Percentiles rank a stretch among this genome's conserved stretches.
Evolutionary conservation across 768 basidiomycete genomes (phyloP).

Genomic region (Agaricus blazei): DNA sequence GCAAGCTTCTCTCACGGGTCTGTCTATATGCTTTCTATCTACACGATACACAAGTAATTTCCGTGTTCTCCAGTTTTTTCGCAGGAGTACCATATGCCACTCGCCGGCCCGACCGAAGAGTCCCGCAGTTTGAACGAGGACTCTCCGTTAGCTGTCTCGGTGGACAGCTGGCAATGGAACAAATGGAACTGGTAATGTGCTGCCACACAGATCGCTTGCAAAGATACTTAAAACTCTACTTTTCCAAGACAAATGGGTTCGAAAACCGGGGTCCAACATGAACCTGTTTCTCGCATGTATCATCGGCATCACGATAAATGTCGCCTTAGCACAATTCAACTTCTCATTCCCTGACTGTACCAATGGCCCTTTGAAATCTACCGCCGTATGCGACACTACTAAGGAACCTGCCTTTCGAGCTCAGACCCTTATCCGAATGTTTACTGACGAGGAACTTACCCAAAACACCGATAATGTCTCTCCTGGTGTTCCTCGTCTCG

Average conservation of each 20-base stretch:
- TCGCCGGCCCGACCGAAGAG: no score
- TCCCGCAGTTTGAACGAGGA: no score
- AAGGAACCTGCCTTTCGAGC: slow-evolving; percentile 42
- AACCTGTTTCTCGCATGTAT: not conserved
- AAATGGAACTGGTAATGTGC: no score
- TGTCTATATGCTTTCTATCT: no score
- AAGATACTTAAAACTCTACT: not conserved
- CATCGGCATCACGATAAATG: not conserved
- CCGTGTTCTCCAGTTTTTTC: no score
- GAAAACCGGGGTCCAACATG: not conserved
- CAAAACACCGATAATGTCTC: slow-evolving; percentile 45
- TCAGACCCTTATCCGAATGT: slow-evolving; percentile 40
- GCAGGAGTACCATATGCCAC: no score
- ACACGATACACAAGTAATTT: no score
- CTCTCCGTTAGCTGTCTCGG: not conserved
- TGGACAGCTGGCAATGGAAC: not conserved
- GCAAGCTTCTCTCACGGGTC: no score
- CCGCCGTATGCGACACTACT: slow-evolving; percentile 42
- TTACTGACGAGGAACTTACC: slow-evolving; percentile 47
- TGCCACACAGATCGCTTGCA: not conserved
- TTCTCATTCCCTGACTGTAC: slow-evolving; percentile 46
- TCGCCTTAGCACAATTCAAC: slow-evolving; percentile 11
- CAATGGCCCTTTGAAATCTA: slow-evolving; percentile 38
- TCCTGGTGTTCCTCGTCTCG: slow-evolving; percentile 48
- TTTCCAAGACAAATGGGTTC: not conserved